Conservation (phyloP, 106 monocot genomes). For the Triglochin maritima region DNA sequence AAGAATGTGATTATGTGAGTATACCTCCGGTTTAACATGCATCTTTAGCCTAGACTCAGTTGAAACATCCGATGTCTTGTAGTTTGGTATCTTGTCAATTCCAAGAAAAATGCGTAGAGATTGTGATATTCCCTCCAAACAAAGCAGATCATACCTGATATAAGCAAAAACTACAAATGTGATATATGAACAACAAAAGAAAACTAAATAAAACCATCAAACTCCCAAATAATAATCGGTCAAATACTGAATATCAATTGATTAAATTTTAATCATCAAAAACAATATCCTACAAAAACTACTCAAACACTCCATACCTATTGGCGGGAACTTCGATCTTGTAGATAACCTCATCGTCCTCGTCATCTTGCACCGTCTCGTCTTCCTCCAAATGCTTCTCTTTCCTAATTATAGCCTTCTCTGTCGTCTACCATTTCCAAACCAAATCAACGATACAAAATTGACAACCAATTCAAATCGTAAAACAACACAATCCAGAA, state of each 20-base stretch:
- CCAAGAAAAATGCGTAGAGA: conserved; percentile 78
- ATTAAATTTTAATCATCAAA: no score
- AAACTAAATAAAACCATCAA: neutral
- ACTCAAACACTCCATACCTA: conserved; percentile 24
- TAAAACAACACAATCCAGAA: neutral
- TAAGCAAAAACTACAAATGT: neutral
- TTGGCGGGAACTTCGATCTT: conserved; percentile 95
- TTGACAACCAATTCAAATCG: neutral
- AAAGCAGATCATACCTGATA: conserved; percentile 80
- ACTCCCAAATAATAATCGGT: neutral
- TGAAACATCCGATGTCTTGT: conserved; percentile 34
- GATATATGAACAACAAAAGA: neutral
- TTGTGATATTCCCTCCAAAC: conserved; percentile 82
- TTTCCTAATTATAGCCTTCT: conserved; percentile 82
- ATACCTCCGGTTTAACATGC: conserved; percentile 77
- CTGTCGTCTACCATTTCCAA: conserved; percentile 48
- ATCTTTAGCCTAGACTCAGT: conserved; percentile 44
- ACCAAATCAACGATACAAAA: neutral
- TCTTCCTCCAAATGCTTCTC: conserved; percentile 71
- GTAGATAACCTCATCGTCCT: conserved; percentile 74
- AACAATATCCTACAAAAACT: neutral
- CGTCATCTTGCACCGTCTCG: conserved; percentile 19
- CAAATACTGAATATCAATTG: neutral
- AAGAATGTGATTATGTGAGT: neutral
- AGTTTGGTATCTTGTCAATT: conserved; percentile 48